Conservation (phyloP, 805 yeast genomes). For the Monosporozyma yasuniensis region DNA sequence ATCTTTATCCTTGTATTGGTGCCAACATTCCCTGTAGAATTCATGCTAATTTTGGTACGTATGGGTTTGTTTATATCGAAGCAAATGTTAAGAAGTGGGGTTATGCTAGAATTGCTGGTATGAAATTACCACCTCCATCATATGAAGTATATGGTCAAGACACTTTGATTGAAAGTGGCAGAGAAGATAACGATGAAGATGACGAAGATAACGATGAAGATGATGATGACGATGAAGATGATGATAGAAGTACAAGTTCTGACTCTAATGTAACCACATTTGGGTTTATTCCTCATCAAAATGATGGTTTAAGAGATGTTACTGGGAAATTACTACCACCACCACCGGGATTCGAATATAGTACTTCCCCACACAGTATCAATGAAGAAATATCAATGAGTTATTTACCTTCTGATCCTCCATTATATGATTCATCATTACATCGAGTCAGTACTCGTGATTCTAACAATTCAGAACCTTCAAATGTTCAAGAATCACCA, state of each 20-base stretch:
- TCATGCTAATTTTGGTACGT: conserved; percentile 84
- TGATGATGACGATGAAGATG: conserved; percentile 21
- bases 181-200: conserved; percentile 40
- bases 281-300: not conserved
- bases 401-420: conserved; percentile 33
- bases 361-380: conserved; percentile 17
- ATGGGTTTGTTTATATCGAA: conserved; percentile 83
- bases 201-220: conserved; percentile 20
- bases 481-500: not conserved
- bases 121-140: conserved; percentile 88
- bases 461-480: not conserved
- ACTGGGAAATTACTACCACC: conserved; percentile 29
- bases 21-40: conserved; percentile 71
- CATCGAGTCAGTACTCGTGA: conserved; percentile 1
- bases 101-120: conserved; percentile 82
- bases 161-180: conserved; percentile 57
- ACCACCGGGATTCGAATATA: conserved; percentile 32
- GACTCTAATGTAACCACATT: not conserved
- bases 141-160: conserved; percentile 75
- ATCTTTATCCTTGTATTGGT: conserved; percentile 83
- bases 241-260: not conserved
- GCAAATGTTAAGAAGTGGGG: conserved; percentile 96
- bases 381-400: conserved; percentile 29
- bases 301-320: conserved; percentile 10
- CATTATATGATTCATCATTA: conserved; percentile 26